These are phyloP conservation scores for Exutisphaerella laricina DNA, from an alignment of 2,329 filamentous ascomycete species.

Conservation along the genomic window DNA sequence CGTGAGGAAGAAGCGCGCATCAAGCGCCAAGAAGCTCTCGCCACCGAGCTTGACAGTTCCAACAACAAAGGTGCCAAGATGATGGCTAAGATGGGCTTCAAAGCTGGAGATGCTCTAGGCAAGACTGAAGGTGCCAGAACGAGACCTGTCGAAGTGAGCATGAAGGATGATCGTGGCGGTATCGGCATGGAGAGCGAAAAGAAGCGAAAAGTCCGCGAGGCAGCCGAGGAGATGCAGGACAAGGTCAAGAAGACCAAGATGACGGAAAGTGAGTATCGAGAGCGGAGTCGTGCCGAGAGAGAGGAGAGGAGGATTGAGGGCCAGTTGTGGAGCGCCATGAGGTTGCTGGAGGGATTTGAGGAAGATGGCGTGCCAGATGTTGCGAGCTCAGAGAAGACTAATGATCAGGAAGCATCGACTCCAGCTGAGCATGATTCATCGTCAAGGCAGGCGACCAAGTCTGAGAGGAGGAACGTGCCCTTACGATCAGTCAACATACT, in stretches of 20 bases:
- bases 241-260: slow-evolving; percentile 57
- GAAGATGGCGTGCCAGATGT: slow-evolving; percentile 39
- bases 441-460: too few relatives aligned
- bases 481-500: slow-evolving; percentile 63
- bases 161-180: slow-evolving; percentile 76
- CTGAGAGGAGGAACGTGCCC: slow-evolving; percentile 8
- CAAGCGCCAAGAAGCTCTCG: slow-evolving; percentile 69
- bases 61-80: slow-evolving; percentile 84
- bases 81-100: slow-evolving; percentile 95
- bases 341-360: slow-evolving; percentile 72
- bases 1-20: slow-evolving; percentile 66
- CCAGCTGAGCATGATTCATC: too few relatives aligned
- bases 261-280: slow-evolving; percentile 66
- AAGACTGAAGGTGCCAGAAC: slow-evolving; percentile 48
- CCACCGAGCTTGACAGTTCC: slow-evolving; percentile 46
- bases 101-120: slow-evolving; percentile 69
- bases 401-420: background rate
- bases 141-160: slow-evolving; percentile 68
- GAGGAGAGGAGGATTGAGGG: slow-evolving; percentile 64
- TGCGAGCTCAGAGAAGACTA: slow-evolving; percentile 13
- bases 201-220: slow-evolving; percentile 63
- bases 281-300: slow-evolving; percentile 63
- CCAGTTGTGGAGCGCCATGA: slow-evolving; percentile 71
- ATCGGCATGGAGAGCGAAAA: slow-evolving; percentile 79
- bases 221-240: slow-evolving; percentile 46